These are phyloP conservation scores for Scopulariopsis brevicaulis DNA, from an alignment of 2,329 filamentous ascomycete species.

Conservation along the genomic window DNA sequence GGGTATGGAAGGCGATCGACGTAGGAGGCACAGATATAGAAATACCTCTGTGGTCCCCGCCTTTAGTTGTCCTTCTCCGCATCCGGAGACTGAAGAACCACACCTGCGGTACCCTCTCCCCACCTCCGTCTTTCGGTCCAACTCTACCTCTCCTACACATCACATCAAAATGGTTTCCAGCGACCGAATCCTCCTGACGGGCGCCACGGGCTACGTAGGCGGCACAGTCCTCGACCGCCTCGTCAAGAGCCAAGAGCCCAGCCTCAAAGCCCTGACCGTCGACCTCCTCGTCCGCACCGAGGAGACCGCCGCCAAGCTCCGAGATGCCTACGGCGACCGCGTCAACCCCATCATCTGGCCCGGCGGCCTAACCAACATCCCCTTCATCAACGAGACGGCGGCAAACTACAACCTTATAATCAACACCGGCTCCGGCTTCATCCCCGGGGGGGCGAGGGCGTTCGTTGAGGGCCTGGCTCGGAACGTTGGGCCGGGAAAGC, in stretches of 20 bases:
- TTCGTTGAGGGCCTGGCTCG: conserved; percentile 5
- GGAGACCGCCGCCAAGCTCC: conserved; percentile 5
- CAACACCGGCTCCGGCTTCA: conserved; percentile 8
- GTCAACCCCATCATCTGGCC: conserved; percentile 6
- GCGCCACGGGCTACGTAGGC: conserved; percentile 9
- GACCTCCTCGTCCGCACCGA: conserved; percentile 7
- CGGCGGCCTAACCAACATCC: conserved; percentile 6
- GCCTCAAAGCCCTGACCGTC: conserved; percentile 4
- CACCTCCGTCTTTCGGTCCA: too few relatives aligned
- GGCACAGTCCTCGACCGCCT: conserved; percentile 7
- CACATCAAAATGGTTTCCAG: not conserved
- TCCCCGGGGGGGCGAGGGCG: conserved; percentile 4
- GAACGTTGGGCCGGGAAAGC: not conserved
- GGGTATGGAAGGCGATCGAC: too few relatives aligned
- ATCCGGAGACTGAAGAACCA: too few relatives aligned
- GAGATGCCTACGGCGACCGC: conserved; percentile 7
- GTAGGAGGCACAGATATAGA: too few relatives aligned
- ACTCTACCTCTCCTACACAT: not conserved
- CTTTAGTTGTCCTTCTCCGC: too few relatives aligned
- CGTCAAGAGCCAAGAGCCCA: conserved; percentile 5
- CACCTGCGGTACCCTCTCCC: too few relatives aligned
- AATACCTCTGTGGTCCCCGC: too few relatives aligned
- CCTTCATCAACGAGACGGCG: conserved; percentile 5
- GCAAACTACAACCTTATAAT: conserved; percentile 8
- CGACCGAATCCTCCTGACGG: conserved; percentile 8